Conservation (phyloP, 768 basidiomycete genomes). For the Nevesoporus exiguus region DNA sequence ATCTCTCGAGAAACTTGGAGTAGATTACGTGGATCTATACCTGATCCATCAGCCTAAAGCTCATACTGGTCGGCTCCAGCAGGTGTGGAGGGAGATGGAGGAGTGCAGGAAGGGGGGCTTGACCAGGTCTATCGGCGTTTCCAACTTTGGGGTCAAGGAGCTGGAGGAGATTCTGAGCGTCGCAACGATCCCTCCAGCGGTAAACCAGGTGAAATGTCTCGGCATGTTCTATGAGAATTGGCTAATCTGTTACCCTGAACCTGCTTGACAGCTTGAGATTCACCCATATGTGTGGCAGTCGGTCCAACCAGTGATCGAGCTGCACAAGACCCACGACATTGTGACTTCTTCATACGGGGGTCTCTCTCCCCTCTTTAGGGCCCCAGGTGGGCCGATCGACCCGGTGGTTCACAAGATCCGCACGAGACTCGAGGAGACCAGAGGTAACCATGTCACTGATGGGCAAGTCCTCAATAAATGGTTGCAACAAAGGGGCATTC, state of each 20-base stretch:
- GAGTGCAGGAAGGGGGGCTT: slow-evolving; percentile 2
- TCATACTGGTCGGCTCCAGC: not conserved
- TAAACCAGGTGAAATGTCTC: not conserved
- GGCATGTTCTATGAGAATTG: not conserved
- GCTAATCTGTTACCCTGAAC: not conserved
- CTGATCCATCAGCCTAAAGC: not conserved
- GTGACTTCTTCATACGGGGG: slow-evolving; percentile 5
- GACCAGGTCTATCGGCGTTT: slow-evolving; percentile 2
- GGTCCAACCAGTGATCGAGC: not conserved
- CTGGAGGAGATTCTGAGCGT: not conserved
- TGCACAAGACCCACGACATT: not conserved
- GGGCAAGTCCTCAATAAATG: slow-evolving; percentile 3
- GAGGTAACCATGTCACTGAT: not conserved
- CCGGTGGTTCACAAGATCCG: not conserved
- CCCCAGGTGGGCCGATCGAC: not conserved
- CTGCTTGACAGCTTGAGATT: not conserved
- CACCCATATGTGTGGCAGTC: slow-evolving; percentile 7
- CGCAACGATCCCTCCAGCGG: not conserved
- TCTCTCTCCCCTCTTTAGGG: not conserved
- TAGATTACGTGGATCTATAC: not conserved
- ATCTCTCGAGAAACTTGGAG: not conserved
- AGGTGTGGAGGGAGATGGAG: slow-evolving; percentile 1
- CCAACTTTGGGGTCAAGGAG: not conserved
- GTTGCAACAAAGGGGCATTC: slow-evolving; percentile 1
- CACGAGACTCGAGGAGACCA: not conserved